Conservation (phyloP, 2,329 filamentous ascomycete genomes). For the Xylariales sp. region DNA sequence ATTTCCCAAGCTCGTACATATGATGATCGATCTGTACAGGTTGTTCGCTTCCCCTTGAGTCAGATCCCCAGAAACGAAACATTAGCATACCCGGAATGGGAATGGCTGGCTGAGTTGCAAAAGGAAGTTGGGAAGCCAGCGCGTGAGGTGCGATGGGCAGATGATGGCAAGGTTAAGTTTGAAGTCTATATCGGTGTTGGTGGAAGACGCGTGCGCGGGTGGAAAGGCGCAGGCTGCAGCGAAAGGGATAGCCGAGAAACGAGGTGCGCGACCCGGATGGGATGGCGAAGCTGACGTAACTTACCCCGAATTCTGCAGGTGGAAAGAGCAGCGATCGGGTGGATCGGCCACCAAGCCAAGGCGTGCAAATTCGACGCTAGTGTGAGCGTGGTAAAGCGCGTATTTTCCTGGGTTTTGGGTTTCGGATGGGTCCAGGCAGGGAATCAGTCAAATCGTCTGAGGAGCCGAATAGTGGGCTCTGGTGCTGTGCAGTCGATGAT, state of each 20-base stretch:
- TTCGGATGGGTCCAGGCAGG: not conserved
- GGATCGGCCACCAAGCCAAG: conserved; percentile 8
- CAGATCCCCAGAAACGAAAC: conserved; percentile 59
- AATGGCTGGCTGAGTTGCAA: not conserved
- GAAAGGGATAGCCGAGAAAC: conserved; percentile 13
- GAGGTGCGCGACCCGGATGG: conserved; percentile 20
- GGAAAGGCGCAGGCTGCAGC: conserved; percentile 8
- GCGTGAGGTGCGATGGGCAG: too few relatives aligned
- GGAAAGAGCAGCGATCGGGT: conserved; percentile 7
- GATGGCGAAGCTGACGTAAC: conserved; percentile 28
- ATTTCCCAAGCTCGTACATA: conserved; percentile 30
- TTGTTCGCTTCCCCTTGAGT: conserved; percentile 53
- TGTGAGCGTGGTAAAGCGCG: conserved; percentile 1
- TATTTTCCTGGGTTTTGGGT: conserved; percentile 1
- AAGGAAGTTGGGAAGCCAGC: conserved; percentile 1
- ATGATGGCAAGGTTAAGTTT: conserved; percentile 3
- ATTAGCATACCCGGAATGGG: conserved; percentile 42
- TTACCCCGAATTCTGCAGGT: conserved; percentile 10
- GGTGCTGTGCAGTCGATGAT: conserved; percentile 20
- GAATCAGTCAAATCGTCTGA: too few relatives aligned
- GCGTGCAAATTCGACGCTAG: conserved; percentile 6
- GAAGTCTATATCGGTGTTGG: conserved; percentile 5
- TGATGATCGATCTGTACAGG: conserved; percentile 37
- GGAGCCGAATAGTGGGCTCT: too few relatives aligned
- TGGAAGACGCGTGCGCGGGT: conserved; percentile 4